Base-by-base conservation (phyloP, 179 eudicot species). In the Nepenthes alata region DNA sequence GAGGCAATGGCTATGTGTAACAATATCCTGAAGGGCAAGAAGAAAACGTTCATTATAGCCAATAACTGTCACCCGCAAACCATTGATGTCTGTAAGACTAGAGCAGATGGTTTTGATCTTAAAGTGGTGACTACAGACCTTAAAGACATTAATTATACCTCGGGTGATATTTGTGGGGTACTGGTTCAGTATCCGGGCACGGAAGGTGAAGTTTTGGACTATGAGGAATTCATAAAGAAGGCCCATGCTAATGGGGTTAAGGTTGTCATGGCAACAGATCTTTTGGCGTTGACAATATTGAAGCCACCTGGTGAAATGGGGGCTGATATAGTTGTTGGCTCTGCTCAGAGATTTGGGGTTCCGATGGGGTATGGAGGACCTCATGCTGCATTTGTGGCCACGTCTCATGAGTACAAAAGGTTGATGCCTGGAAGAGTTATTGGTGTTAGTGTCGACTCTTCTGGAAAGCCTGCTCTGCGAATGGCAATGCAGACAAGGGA, bases 401-500 rank as follows among this genome's bases (percentile, higher is more conserved):
- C 98, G 0, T 86, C 96, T 34, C 98, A 91, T 63, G 98, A 91
- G 75, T 91, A 91, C 66, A 91, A 91, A 84, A 86, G 98, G 72
- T 70, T 91, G 91, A 91, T 91, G 95, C 98, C 98, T 0, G 98
- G 98, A 60, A 84, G 98, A 69, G 76, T 91, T 61, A 91, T 91
- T 60, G 98, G 98, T 55, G 78, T 88, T 54, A 91, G 96, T 72
- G 83, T 91, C 70, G 98, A 91, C 77, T 80, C 95, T 54, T 74
- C 89, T 0, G 98, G 98, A 8, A 91, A 91, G 74, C 77, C 80
- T 39, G 96, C 91, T 58, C 77, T 91, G 56, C 85, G 96, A 63
- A 84, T 91, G 98, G 98, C 98, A 0, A 91, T 91, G 98, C 98
- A 91, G 83, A 91, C 97, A 0, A 84, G 98, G 79, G 96, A 91